phyloP scores from a whole-genome alignment of 176 grass and related monocot genomes.

The Pharus latifolius region DNA sequence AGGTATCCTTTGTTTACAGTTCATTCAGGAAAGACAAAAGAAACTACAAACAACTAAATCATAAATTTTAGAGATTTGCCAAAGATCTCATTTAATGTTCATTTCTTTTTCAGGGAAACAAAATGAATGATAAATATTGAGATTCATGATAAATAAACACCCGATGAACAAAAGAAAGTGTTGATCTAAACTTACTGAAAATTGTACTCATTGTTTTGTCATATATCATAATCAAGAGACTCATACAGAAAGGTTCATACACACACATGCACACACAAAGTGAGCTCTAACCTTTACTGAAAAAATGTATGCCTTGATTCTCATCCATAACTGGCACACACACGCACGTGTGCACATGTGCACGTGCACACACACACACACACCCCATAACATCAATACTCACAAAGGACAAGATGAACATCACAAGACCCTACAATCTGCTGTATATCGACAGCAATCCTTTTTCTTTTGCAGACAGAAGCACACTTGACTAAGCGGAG shows the following conservation, averaged over 20 bases:
- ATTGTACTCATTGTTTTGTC: neutral
- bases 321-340: neutral
- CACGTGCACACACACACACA: neutral
- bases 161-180: neutral
- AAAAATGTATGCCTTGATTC: neutral
- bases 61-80: neutral
- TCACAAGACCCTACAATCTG: neutral
- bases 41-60: neutral
- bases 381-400: constrained; percentile 3
- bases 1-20: neutral
- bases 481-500: neutral
- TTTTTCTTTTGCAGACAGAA: neutral
- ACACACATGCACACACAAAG: neutral
- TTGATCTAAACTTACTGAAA: neutral
- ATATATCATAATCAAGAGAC: neutral
- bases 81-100: neutral
- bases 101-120: neutral
- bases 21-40: no score
- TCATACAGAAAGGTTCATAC: neutral
- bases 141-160: neutral
- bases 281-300: neutral
- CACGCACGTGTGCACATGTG: no score
- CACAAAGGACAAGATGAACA: neutral
- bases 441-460: neutral
- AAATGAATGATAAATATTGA: neutral